Evolutionary conservation across 2,329 filamentous ascomycete genomes (phyloP).

Genomic region (Colletotrichum destructivum): DNA sequence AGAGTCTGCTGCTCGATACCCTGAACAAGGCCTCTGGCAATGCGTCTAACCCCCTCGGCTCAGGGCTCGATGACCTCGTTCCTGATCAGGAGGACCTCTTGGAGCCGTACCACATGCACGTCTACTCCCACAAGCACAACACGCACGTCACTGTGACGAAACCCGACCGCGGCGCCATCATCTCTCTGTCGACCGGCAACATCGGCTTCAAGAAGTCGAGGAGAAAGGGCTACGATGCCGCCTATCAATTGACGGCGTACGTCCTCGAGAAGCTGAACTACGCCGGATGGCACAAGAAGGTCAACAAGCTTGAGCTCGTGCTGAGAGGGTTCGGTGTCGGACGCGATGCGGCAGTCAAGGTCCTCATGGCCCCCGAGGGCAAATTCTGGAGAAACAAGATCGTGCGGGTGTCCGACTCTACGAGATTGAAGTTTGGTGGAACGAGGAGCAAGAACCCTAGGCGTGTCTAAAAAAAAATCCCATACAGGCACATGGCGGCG

Average conservation of each 20-base stretch:
- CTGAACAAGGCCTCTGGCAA: slow-evolving; percentile 50
- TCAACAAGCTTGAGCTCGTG: slow-evolving; percentile 83
- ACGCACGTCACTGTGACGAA: slow-evolving; percentile 92
- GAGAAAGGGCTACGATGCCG: slow-evolving; percentile 89
- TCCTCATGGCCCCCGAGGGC: slow-evolving; percentile 89
- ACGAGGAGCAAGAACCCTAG: slow-evolving; percentile 88
- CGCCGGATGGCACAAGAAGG: slow-evolving; percentile 81
- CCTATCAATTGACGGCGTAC: slow-evolving; percentile 89
- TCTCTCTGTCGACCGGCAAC: slow-evolving; percentile 87
- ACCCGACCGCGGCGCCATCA: slow-evolving; percentile 83
- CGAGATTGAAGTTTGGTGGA: slow-evolving; percentile 95
- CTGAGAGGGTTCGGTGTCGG: slow-evolving; percentile 89
- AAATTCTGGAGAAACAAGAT: slow-evolving; percentile 82
- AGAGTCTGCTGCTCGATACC: slow-evolving; percentile 58
- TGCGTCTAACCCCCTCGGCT: not conserved
- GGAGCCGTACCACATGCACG: slow-evolving; percentile 87
- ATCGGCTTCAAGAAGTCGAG: slow-evolving; percentile 91
- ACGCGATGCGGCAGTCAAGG: slow-evolving; percentile 91
- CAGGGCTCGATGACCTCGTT: slow-evolving; percentile 45
- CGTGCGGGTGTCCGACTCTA: slow-evolving; percentile 85
- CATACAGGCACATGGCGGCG: too few species aligned
- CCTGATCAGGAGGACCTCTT: slow-evolving; percentile 54
- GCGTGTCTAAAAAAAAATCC: slow-evolving; percentile 69
- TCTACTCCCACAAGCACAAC: slow-evolving; percentile 93
- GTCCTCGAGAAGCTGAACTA: slow-evolving; percentile 89